These are phyloP conservation scores for Thalassiosira livingstoniorum DNA, from an alignment of 352 stramenopile species.

Conservation along the genomic window DNA sequence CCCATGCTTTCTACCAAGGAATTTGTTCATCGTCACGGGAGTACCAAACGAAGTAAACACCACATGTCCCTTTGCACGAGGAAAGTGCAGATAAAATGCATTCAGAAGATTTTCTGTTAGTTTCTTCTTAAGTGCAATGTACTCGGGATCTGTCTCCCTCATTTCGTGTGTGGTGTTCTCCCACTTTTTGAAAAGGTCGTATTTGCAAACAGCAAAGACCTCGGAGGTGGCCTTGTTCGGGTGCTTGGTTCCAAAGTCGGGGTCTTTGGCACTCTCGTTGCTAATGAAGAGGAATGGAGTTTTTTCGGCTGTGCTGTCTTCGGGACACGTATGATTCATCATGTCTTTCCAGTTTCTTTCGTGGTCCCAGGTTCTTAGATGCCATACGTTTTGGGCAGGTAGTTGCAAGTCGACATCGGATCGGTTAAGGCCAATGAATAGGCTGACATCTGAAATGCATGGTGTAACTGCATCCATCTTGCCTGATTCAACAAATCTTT, in stretches of 20 bases:
- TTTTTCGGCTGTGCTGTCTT: conserved; percentile 23
- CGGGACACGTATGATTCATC: not conserved
- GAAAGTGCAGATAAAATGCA: conserved; percentile 65
- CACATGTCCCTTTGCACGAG: conserved; percentile 53
- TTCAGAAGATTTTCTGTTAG: conserved; percentile 53
- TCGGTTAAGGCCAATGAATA: conserved; percentile 45
- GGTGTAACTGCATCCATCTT: conserved; percentile 12
- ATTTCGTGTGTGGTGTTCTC: conserved; percentile 53
- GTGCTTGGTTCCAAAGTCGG: conserved; percentile 48
- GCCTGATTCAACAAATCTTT: not conserved
- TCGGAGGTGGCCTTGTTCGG: conserved; percentile 45
- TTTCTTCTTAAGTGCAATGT: conserved; percentile 57
- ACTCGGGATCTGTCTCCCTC: conserved; percentile 56
- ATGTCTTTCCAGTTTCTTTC: conserved; percentile 32
- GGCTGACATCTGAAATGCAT: conserved; percentile 31
- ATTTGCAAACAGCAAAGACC: conserved; percentile 57
- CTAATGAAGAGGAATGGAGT: conserved; percentile 50
- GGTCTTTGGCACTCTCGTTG: conserved; percentile 60
- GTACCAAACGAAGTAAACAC: conserved; percentile 61
- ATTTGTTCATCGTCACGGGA: conserved; percentile 70
- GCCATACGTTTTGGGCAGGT: conserved; percentile 53
- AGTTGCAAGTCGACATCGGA: conserved; percentile 37
- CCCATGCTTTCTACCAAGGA: conserved; percentile 49
- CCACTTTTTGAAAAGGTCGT: conserved; percentile 62
- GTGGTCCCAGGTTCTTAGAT: conserved; percentile 39